phyloP scores from a whole-genome alignment of 2,329 filamentous ascomycete genomes.

The Hymenoscyphus repandus region DNA sequence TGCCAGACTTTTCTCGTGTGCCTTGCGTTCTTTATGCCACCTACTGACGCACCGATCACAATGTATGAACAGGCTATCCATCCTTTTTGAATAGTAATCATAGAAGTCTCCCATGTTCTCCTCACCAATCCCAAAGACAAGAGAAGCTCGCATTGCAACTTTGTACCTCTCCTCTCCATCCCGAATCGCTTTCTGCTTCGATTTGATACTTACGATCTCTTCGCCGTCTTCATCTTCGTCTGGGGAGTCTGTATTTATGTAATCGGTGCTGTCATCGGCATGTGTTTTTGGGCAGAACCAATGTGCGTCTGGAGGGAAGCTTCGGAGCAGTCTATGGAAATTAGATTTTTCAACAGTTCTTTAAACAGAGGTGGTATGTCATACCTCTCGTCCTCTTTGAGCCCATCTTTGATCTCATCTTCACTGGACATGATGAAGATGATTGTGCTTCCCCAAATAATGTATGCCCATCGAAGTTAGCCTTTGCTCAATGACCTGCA shows the following conservation, averaged over 20 bases:
- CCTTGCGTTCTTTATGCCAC: conserved; percentile 66
- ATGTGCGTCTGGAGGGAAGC: conserved; percentile 43
- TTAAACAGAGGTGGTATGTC: background rate
- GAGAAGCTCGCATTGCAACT: conserved; percentile 60
- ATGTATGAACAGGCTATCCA: conserved; percentile 53
- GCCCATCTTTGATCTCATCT: conserved; percentile 29
- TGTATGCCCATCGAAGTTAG: conserved; percentile 10
- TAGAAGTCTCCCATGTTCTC: conserved; percentile 54
- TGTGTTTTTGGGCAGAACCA: conserved; percentile 62
- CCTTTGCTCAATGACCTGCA: conserved; percentile 6
- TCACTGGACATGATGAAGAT: conserved; percentile 25
- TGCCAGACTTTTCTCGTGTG: conserved; percentile 34
- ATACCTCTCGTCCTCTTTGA: conserved; percentile 28
- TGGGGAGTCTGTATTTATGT: conserved; percentile 43
- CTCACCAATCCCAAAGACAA: conserved; percentile 62
- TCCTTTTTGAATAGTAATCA: conserved; percentile 50
- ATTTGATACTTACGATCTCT: too few species aligned
- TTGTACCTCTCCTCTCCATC: conserved; percentile 52
- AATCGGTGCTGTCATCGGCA: conserved; percentile 59
- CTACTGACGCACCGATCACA: conserved; percentile 69
- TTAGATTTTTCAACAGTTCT: background rate
- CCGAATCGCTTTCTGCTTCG: conserved; percentile 47
- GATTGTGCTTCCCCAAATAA: background rate
- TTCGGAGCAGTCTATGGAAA: conserved; percentile 25
- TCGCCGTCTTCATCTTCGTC: conserved; percentile 39